Conservation (phyloP, 2,329 filamentous ascomycete species). For the Trichoderma koningiopsis region DNA sequence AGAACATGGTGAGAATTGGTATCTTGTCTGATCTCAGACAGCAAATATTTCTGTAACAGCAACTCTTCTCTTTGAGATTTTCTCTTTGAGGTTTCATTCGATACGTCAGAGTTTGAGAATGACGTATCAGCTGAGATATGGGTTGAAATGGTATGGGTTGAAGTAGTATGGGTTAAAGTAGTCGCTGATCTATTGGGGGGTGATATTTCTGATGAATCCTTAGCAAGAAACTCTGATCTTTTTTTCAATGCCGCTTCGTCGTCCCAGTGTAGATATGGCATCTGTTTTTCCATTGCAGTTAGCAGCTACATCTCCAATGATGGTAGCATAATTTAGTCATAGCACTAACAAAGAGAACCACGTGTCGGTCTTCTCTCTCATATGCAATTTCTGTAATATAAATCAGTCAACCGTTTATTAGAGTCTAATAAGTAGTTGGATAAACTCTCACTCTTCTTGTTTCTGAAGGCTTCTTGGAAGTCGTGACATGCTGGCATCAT, state of each 20-base stretch:
- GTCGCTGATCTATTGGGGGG: too few relatives aligned
- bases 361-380: neutral
- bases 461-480: neutral
- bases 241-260: neutral
- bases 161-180: too few relatives aligned
- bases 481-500: slow-evolving; percentile 6
- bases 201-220: neutral
- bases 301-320: too few relatives aligned
- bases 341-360: neutral
- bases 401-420: neutral
- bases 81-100: too few relatives aligned
- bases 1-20: neutral
- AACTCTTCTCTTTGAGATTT: too few relatives aligned
- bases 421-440: neutral
- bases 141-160: too few relatives aligned
- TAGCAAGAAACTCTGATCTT: neutral
- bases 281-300: neutral
- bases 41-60: neutral
- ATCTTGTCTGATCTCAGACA: rapidly evolving
- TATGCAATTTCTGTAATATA: neutral
- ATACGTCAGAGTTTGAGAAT: too few relatives aligned
- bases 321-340: rapidly evolving
- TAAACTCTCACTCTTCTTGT: neutral
- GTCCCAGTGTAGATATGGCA: slow-evolving; percentile 10
- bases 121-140: too few relatives aligned